Evolutionary conservation across 2,329 filamentous ascomycete genomes (phyloP), one percentile per base, ranked within the genome.

Genomic region (Fonsecaea erecta): DNA sequence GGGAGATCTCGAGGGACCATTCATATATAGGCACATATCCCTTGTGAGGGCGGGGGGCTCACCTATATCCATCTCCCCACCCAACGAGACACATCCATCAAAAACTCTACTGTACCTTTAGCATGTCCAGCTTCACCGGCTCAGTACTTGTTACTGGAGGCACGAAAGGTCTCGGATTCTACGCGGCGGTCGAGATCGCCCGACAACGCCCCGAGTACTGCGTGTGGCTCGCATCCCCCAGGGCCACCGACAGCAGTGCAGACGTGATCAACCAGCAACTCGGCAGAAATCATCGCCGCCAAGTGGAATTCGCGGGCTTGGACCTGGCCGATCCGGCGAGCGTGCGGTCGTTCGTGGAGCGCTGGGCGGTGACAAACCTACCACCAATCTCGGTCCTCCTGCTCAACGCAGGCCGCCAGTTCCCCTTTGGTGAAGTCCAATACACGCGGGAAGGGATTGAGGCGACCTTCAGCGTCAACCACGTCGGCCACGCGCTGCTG

Each of bases 401-500:
- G n/a, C 73, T 83, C 21, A 85, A 85, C 59, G 82, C 82, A 1
- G 82, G 74, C 0, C 65, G 83, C 0, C 81, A 85, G 66, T 79
- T 82, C 54, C 78, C 79, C 0, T 71, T 70, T 0, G 66, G 66
- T 0, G 66, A 66, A 0, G 56, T 81, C 1, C 30, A 68, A 0
- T 75, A 77, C 54, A 80, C 78, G 0, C 64, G 58, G 0, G 79
- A 84, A 21, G 79, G 80, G 7, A 71, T 84, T 46, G 83, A 85
- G 69, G 68, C 71, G 34, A 81, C 79, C 6, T 86, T 86, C 68
- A 81, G 75, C 3, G 75, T 83, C 67, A 82, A 78, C 62, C 81
- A 85, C 66, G 76, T 84, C 48, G 83, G 83, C 4, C 81, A 85
- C 68, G 79, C 82, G 14, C 72, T 84, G 1, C 77, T 85, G 0